Base-by-base conservation (phyloP, 2,329 filamentous ascomycete genomes). In the Ceratocystis albifundus region DNA sequence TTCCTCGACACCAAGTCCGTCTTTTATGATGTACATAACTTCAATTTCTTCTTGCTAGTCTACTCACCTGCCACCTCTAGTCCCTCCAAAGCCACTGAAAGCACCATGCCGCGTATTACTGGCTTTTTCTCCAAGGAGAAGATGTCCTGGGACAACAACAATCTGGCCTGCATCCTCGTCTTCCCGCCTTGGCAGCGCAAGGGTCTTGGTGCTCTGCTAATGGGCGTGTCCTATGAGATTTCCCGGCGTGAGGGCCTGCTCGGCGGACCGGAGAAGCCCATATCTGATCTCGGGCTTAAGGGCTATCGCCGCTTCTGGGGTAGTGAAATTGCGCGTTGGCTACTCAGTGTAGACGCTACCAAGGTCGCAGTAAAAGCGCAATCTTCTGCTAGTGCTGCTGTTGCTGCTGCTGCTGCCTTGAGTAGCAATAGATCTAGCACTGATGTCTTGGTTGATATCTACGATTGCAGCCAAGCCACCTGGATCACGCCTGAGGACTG, bases 101-200 rank as follows among this genome's bases (percentile, higher is more conserved):
- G 36, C 10, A 17, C 62, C 30, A 68, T 61, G 74, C 75, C 50
- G 73, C 75, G 22, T 84, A 86, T 96, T 36, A 84, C 93, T 0
- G 94, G 94, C n/a, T 97, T 97, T 81, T 99, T 97, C 78, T 95
- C 89, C 69, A 97, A 99, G 74, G 94, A 99, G 76, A 97, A 97
- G 75, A 88, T 96, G 80, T 96, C 90, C 2, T 99, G 94, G 93
- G 94, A 99, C 72, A 92, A 93, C 72, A 97, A 99, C 76, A 99
- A 97, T 70, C 82, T 99, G 4, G 94, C 94, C 0, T 99, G 94
- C 74, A 99, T 99, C 71, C 80, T 97, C 5, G 84, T 97, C 17
- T 97, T 97, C 72, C 94, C 94, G 0, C 94, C 94, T 0, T 97
- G 93, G 85, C 93, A 97, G 76, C 87, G 88, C 69, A 91, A 90